Evolutionary conservation across 495 filamentous ascomycete species (phyloP).

Genomic region (Penicillium egyptiacum): DNA sequence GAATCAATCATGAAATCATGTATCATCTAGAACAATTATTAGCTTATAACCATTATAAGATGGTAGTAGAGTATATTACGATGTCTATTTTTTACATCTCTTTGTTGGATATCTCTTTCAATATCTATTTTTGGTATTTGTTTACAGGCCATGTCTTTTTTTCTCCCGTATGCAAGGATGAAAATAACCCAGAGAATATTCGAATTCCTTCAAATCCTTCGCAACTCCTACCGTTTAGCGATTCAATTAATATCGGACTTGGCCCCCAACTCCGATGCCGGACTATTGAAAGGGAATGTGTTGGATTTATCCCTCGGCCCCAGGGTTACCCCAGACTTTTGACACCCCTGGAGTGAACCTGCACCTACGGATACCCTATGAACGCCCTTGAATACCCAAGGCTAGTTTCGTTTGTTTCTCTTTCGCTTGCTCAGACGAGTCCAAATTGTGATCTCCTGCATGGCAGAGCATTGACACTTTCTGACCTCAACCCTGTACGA

Average conservation of each 20-base stretch:
- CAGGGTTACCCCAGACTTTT: neutral
- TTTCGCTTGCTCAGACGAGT: neutral
- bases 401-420: neutral
- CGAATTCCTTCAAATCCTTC: neutral
- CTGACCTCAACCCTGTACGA: neutral
- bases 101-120: neutral
- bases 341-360: neutral
- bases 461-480: constrained; percentile 6
- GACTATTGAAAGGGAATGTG: neutral
- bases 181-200: neutral
- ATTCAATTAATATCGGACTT: neutral
- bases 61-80: neutral
- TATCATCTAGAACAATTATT: neutral
- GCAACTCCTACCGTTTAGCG: neutral
- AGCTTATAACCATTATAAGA: neutral
- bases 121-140: neutral
- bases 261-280: neutral
- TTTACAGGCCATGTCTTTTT: neutral
- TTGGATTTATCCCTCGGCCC: neutral
- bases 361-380: neutral
- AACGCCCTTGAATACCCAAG: neutral
- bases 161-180: neutral
- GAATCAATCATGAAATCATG: constrained; percentile 2
- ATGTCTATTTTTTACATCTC: neutral
- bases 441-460: neutral